phyloP scores from a whole-genome alignment of 768 basidiomycete genomes.

The Albatrellus ellisii region DNA sequence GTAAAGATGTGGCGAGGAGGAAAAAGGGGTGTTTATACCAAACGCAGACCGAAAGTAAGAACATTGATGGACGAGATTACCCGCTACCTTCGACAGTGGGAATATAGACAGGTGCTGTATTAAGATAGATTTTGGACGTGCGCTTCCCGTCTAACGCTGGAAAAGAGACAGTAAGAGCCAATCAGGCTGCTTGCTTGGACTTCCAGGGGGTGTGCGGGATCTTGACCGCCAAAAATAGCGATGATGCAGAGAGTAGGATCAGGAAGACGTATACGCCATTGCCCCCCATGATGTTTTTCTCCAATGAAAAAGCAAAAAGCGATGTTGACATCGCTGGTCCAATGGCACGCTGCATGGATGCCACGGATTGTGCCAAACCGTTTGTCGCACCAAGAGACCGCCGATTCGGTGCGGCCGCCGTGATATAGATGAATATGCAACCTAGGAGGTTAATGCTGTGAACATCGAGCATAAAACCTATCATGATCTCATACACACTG shows the following conservation, averaged over 20 bases:
- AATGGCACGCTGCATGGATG: conserved; percentile 32
- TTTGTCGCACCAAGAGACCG: conserved; percentile 34
- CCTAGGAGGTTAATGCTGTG: conserved; percentile 1
- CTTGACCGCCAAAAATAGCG: not conserved
- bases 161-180: no score
- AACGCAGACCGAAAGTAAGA: no score
- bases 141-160: no score
- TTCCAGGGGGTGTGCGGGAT: not conserved
- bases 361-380: conserved; percentile 38
- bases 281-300: conserved; percentile 29
- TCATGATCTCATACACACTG: conserved; percentile 24
- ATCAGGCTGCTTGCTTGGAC: no score
- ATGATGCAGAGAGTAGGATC: not conserved
- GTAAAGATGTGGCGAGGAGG: no score
- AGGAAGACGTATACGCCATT: conserved; percentile 22
- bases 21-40: no score
- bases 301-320: conserved; percentile 34
- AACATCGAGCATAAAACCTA: not conserved
- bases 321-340: conserved; percentile 39
- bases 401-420: conserved; percentile 15
- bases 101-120: no score
- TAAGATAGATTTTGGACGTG: no score
- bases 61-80: no score
- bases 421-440: conserved; percentile 20
- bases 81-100: no score